Evolutionary conservation across 2,329 filamentous ascomycete genomes (phyloP).

Genomic region (Penicillium hordei): DNA sequence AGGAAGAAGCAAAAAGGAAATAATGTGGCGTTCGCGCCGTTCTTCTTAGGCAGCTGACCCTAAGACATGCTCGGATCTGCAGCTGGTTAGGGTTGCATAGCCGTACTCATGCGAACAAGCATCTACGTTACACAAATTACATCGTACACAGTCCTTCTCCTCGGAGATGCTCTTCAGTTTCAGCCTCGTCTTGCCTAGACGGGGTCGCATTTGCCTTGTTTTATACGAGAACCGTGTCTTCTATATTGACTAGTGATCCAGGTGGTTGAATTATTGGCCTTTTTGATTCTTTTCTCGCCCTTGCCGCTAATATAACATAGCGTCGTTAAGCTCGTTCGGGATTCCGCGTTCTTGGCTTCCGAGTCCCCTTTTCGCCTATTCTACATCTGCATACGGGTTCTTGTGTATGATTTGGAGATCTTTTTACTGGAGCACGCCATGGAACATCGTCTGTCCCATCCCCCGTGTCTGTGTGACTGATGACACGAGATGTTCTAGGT

Average conservation of each 20-base stretch:
- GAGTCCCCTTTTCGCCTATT: background rate
- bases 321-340: background rate
- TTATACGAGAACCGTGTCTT: background rate
- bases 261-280: background rate
- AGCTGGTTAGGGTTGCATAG: background rate
- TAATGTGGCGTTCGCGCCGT: background rate
- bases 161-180: background rate
- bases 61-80: background rate
- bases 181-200: constrained; percentile 3
- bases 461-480: background rate
- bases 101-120: background rate
- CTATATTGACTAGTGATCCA: background rate
- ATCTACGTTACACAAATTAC: background rate
- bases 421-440: constrained; percentile 1
- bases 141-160: background rate
- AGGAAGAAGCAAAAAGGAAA: background rate
- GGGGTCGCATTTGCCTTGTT: background rate
- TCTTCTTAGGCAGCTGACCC: background rate
- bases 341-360: background rate
- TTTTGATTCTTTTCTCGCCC: background rate
- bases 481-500: background rate
- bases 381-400: background rate
- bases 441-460: background rate
- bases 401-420: background rate
- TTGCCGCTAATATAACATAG: constrained; percentile 2